Base-by-base conservation (phyloP, 352 stramenopile genomes). In the Thraustochytrium sp. region DNA sequence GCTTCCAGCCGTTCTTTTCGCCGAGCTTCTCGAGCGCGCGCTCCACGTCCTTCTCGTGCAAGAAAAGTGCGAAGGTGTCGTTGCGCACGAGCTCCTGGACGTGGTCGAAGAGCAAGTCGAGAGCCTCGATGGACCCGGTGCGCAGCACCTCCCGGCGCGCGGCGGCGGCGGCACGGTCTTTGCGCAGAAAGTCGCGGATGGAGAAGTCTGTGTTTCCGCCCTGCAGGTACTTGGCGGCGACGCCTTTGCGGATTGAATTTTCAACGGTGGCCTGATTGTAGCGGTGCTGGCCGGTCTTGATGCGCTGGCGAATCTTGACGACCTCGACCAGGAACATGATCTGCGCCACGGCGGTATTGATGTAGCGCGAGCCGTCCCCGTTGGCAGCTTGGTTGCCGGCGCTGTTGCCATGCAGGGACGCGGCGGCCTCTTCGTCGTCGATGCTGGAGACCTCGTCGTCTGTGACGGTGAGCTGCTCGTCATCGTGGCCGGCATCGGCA, bases 291-390 rank as follows among this genome's bases (percentile, higher is more conserved):
- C 44, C 53, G 18, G 68, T 23, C 49, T 80, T 80, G 18, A 63
- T 72, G 23, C 34, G 68, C 53, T 80, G 68, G 34, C 68, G 68
- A 18, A 80, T 51, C 51, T 80, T 80, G 48, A 80, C 44, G 31
- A 80, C 68, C 53, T 80, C 68, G 21, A 64, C 68, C 8, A 80
- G 31, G 37, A 80, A 80, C 68, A 80, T 80, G 9, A 80, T 51
- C 38, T 80, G 48, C 42, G 68, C 68, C 3, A 80, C 46, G 8
- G 68, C 34, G 8, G 68, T 65, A 31, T 80, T 80, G 68, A 64
- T 34, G 34, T 75, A 80, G 26, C 36, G 54, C 54, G 5, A 21
- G 36, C 26, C 59, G 21, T 68, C 54, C 21, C 5, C 26, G 54
- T 21, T 63, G 26, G 26, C 54, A 63, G 8, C 34, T 26, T 44